Evolutionary conservation across 441 rosid genomes (phyloP).

Genomic region (Pelargonium myrrhifolium): DNA sequence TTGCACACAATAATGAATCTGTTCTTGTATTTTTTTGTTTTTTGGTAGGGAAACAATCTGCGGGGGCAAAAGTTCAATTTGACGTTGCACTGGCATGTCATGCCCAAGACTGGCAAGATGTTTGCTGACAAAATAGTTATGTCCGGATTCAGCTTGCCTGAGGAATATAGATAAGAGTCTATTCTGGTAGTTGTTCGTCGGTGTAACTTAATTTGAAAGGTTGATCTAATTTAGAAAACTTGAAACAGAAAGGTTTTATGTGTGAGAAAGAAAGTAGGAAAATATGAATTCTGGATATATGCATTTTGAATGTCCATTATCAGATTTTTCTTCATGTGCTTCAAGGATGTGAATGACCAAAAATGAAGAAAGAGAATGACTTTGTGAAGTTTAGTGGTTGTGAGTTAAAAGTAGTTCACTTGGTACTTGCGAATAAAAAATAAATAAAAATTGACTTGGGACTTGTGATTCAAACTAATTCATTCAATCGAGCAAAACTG

Average conservation of each 20-base stretch:
- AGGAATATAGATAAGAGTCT: slow-evolving; percentile 57
- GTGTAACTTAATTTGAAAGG: slow-evolving; percentile 28
- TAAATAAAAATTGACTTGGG: no score
- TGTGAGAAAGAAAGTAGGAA: no score
- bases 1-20: slow-evolving; percentile 9
- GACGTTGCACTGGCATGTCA: slow-evolving; percentile 96
- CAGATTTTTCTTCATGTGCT: no score
- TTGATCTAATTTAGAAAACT: slow-evolving; percentile 18
- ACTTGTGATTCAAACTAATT: no score
- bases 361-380: no score
- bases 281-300: no score
- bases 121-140: slow-evolving; percentile 66
- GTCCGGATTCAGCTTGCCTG: slow-evolving; percentile 76
- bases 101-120: slow-evolving; percentile 99
- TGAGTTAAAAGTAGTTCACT: no score
- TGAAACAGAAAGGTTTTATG: slow-evolving; percentile 14
- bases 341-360: no score
- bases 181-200: slow-evolving; percentile 8
- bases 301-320: no score
- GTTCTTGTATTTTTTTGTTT: background rate
- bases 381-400: no score
- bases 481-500: no score
- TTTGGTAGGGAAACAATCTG: slow-evolving; percentile 69
- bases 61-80: slow-evolving; percentile 87
- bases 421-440: no score